phyloP scores from a whole-genome alignment of 2,329 filamentous ascomycete genomes.

The Fusarium sp. region DNA sequence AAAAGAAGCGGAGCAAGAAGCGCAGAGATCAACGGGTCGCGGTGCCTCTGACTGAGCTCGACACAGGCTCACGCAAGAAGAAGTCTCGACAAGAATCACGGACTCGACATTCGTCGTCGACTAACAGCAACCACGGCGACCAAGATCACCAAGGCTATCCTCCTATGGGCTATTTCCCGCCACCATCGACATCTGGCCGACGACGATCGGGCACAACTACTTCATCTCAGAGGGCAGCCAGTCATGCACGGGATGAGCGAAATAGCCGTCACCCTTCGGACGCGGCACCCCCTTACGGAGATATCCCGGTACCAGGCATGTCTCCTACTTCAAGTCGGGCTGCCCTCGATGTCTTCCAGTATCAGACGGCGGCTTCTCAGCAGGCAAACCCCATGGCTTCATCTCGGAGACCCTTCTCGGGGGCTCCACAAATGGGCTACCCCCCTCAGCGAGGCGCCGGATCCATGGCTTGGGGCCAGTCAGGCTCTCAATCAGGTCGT shows the following conservation, averaged over 20 bases:
- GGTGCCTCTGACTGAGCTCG: constrained; percentile 62
- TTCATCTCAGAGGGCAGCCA: constrained; percentile 50
- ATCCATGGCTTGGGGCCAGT: constrained; percentile 46
- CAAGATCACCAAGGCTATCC: constrained; percentile 52
- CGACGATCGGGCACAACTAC: constrained; percentile 55
- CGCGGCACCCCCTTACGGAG: constrained; percentile 47
- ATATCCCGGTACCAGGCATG: constrained; percentile 40
- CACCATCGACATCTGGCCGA: constrained; percentile 53
- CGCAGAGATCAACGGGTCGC: constrained; percentile 59
- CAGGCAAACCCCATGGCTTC: constrained; percentile 47
- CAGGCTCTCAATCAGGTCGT: constrained; percentile 44
- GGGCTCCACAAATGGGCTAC: constrained; percentile 45
- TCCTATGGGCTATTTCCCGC: constrained; percentile 61
- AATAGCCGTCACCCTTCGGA: constrained; percentile 57
- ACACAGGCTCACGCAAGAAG: constrained; percentile 52
- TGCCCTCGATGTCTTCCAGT: constrained; percentile 59
- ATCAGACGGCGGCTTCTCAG: constrained; percentile 57
- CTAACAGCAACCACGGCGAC: constrained; percentile 46
- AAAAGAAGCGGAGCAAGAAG: constrained; percentile 48
- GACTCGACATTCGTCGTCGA: constrained; percentile 50
- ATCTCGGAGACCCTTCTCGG: constrained; percentile 50
- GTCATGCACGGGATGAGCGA: constrained; percentile 47
- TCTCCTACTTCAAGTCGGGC: constrained; percentile 41
- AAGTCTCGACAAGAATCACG: constrained; percentile 48
- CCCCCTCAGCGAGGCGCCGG: constrained; percentile 40